phyloP scores from a whole-genome alignment of 176 grass and related monocot species.

The Alloteropsis semialata region DNA sequence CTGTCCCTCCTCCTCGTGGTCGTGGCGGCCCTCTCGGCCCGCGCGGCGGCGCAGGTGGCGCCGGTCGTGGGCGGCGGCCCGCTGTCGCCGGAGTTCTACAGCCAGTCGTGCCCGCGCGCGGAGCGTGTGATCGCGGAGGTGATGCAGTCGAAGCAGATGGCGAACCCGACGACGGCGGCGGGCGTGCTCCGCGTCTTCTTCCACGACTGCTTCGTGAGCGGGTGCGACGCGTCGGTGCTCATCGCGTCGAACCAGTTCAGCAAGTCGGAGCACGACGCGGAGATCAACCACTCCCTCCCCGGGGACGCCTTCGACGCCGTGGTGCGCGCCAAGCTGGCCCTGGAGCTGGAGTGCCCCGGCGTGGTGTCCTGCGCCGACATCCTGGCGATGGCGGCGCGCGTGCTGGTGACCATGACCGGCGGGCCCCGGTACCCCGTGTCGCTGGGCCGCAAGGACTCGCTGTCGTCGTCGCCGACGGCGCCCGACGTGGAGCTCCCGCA shows the following conservation, averaged over 20 bases:
- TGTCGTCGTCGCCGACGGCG: slow-evolving; percentile 46
- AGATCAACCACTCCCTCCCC: slow-evolving; percentile 77
- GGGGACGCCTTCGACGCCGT: slow-evolving; percentile 83
- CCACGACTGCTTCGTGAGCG: slow-evolving; percentile 85
- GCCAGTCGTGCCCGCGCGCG: slow-evolving; percentile 53
- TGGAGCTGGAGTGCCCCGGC: slow-evolving; percentile 87
- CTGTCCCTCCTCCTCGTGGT: slow-evolving; percentile 25
- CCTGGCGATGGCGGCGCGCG: slow-evolving; percentile 60
- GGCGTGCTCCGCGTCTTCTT: slow-evolving; percentile 82
- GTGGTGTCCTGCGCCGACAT: slow-evolving; percentile 92
- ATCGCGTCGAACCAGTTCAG: slow-evolving; percentile 60
- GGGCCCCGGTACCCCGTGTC: slow-evolving; percentile 60
- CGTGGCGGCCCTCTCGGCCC: not conserved
- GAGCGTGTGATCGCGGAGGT: slow-evolving; percentile 74
- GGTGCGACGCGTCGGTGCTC: slow-evolving; percentile 77
- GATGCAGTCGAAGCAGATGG: slow-evolving; percentile 61
- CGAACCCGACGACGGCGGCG: slow-evolving; percentile 76
- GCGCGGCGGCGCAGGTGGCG: slow-evolving; percentile 24
- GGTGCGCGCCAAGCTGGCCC: slow-evolving; percentile 62
- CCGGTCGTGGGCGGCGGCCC: not conserved
- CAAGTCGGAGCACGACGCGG: slow-evolving; percentile 62
- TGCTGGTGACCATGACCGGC: slow-evolving; percentile 71
- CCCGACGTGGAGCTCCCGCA: slow-evolving; percentile 46
- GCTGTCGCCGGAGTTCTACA: slow-evolving; percentile 47
- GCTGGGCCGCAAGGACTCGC: slow-evolving; percentile 72